Evolutionary conservation across 345 rosid species (phyloP), one percentile per base, ranked within the genome.

Genomic region (Geranium brycei): DNA sequence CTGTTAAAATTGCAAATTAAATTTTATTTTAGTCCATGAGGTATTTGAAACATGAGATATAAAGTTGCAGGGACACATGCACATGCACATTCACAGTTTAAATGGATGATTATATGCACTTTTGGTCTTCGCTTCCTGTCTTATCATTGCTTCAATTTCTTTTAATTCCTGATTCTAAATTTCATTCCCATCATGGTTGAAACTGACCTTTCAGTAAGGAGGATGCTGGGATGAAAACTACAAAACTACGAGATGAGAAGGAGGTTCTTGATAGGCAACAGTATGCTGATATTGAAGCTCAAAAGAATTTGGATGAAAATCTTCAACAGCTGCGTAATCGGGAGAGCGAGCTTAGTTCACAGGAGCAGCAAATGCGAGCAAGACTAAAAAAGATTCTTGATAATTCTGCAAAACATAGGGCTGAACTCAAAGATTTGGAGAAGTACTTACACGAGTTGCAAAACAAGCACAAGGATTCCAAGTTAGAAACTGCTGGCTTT

Each of bases 211-310:
- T 76, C 84, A 93, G 97, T 64, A 93, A 93, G 77, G 96, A 88
- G 78, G 91, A 90, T 59, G 99, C 97, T 75, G 96, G 91, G 70
- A 85, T 81, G 86, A 82, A 77, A 85, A 93, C 97, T 76, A 78
- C 85, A 4, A 85, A 82, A 82, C 82, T 90, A 58, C 85, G 91
- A 77, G 97, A 90, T 78, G 95, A 93, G 74, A 86, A 93, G 66
- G 99, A 93, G 85, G 95, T 90, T 69, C 74, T 90, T 62, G 96
- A 90, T 58, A 86, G 95, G 85, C 96, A 93, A 62, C 97, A 86
- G 17, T 90, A 85, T 78, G 82, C 95, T 71, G 91, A 90, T 77
- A 82, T 81, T 58, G 99, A 93, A 83, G 95, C 87, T 59, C 80
- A 76, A 67, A 88, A 86, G 78, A 93, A 90, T 82, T 80, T 87